These are phyloP conservation scores for Verticillium tricorpus DNA, from an alignment of 2,329 filamentous ascomycete genomes.

Conservation along the genomic window DNA sequence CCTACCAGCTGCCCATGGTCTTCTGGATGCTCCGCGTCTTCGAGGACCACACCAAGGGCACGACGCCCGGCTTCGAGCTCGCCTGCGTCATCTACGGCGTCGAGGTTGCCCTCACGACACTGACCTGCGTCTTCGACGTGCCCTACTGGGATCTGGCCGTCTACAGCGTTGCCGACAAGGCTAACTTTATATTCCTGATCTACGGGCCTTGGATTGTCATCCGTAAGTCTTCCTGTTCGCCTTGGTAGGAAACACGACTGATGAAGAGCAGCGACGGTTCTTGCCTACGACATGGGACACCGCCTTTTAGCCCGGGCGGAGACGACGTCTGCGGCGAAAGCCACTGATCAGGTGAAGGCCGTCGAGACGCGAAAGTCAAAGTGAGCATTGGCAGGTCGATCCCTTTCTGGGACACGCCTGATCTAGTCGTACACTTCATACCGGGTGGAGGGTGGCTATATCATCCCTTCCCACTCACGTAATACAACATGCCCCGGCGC, in stretches of 20 bases:
- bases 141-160: constrained; percentile 41
- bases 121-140: constrained; percentile 47
- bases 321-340: constrained; percentile 10
- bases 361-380: constrained; percentile 34
- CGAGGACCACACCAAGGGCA: constrained; percentile 19
- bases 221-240: constrained; percentile 36
- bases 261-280: constrained; percentile 36
- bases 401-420: background rate
- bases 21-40: constrained; percentile 42
- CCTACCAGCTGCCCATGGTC: constrained; percentile 46
- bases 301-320: constrained; percentile 43
- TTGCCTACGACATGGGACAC: constrained; percentile 51
- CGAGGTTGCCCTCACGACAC: constrained; percentile 46
- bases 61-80: constrained; percentile 37
- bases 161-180: constrained; percentile 39
- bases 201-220: constrained; percentile 49
- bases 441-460: background rate
- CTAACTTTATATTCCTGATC: constrained; percentile 39
- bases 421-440: background rate
- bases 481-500: background rate
- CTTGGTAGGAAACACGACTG: background rate
- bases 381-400: constrained; percentile 18
- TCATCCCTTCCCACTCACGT: background rate
- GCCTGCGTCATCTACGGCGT: constrained; percentile 46
- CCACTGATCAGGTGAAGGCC: constrained; percentile 6